Percentiles rank a stretch among this genome's conserved stretches.
phyloP scores from a whole-genome alignment of 768 basidiomycete genomes.

The Leccinum incarnatum region DNA sequence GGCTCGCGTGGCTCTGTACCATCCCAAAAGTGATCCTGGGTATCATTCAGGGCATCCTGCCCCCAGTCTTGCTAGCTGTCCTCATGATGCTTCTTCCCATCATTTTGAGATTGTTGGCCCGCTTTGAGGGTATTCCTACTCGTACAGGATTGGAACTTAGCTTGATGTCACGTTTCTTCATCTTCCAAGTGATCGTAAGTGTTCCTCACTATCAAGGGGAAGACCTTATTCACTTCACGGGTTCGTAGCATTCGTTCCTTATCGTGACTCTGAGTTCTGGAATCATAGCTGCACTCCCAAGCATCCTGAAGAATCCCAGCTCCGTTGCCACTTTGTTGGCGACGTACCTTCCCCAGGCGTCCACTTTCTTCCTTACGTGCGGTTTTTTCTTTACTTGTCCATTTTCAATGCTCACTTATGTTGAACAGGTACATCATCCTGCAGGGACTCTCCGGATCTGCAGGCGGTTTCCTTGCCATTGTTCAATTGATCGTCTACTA shows the following conservation, averaged over 20 bases:
- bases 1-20: slow-evolving; percentile 83
- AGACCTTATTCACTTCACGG: background rate
- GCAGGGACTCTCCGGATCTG: slow-evolving; percentile 77
- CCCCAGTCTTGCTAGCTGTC: slow-evolving; percentile 83
- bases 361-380: slow-evolving; percentile 88
- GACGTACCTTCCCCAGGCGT: slow-evolving; percentile 71
- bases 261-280: slow-evolving; percentile 85
- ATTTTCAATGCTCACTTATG: background rate
- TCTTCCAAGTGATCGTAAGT: slow-evolving; percentile 89
- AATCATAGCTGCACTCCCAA: slow-evolving; percentile 66
- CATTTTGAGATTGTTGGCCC: slow-evolving; percentile 72
- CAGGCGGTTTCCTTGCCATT: slow-evolving; percentile 77
- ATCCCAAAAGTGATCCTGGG: slow-evolving; percentile 67
- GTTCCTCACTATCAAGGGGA: background rate
- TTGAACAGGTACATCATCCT: slow-evolving; percentile 65
- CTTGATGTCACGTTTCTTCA: slow-evolving; percentile 88
- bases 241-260: slow-evolving; percentile 82
- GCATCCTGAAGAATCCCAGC: slow-evolving; percentile 63
- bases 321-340: slow-evolving; percentile 74
- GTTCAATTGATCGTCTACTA: slow-evolving; percentile 82
- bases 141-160: slow-evolving; percentile 81
- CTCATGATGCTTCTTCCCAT: slow-evolving; percentile 90
- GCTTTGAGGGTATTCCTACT: slow-evolving; percentile 89
- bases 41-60: slow-evolving; percentile 86
- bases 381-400: slow-evolving; percentile 13